These are phyloP conservation scores for Fusarium napiforme DNA, from an alignment of 2,329 filamentous ascomycete genomes.

Conservation along the genomic window DNA sequence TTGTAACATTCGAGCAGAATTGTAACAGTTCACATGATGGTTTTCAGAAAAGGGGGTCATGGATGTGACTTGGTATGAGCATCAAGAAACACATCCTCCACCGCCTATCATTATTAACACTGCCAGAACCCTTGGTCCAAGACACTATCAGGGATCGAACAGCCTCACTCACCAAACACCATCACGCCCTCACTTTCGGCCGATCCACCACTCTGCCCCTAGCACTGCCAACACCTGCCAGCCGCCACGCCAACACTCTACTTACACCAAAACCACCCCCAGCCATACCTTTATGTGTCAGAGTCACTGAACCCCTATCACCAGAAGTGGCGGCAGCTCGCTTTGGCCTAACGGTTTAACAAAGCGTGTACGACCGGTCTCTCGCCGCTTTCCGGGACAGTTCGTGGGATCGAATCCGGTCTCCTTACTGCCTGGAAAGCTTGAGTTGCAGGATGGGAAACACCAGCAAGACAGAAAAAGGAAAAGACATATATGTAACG, in stretches of 20 bases:
- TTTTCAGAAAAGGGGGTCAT: neutral
- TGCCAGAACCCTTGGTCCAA: neutral
- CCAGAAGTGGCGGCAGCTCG: neutral
- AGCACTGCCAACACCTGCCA: neutral
- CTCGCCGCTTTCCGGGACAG: neutral
- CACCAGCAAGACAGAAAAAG: neutral
- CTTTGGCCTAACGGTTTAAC: neutral
- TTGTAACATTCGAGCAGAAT: neutral
- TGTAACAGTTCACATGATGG: neutral
- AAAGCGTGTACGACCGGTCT: neutral
- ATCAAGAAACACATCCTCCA: neutral
- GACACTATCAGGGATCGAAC: neutral
- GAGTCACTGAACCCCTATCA: neutral
- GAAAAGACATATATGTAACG: neutral
- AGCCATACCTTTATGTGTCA: neutral
- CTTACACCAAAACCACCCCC: neutral
- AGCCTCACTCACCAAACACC: neutral
- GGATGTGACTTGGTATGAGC: neutral
- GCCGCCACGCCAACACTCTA: neutral
- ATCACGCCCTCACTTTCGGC: neutral
- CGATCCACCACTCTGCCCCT: neutral
- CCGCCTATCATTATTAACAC: neutral
- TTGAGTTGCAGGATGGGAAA: neutral
- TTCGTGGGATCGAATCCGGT: neutral
- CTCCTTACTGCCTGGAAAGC: neutral